Base-by-base conservation (phyloP, 306 rosid genomes). In the Castanospermum australe region DNA sequence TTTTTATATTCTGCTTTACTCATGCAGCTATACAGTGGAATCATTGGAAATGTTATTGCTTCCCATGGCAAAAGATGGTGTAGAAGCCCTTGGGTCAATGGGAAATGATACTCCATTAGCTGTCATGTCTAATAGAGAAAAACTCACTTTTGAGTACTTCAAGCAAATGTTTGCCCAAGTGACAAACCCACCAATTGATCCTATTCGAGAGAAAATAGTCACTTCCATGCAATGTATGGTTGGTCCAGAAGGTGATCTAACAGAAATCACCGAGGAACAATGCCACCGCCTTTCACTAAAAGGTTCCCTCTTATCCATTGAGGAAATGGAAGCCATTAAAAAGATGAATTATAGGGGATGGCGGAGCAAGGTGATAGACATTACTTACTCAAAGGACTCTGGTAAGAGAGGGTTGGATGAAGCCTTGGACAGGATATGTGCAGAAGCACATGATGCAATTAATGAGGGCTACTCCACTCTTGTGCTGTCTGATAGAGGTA, bases 121-220 rank as follows among this genome's bases (percentile, higher is more conserved):
- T 83, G 96, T 96, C 64, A 96, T 96, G 97, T 96, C 99, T 82
- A 87, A 83, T 4, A 88, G 97, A 80, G 97, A 93, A 65, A 96
- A 96, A 76, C 94, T 96, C 55, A 89, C 97, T 45, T 96, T 96
- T 33, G 96, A 96, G 87, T 96, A 96, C 82, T 93, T 96, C 89
- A 96, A 96, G 89, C 98, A 96, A 83, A 89, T 96, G 98, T 96
- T 96, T 72, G 99, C 99, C 73, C 99, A 96, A 82, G 99, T 96
- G 39, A 96, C 99, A 67, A 96, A 96, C 85, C 99, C 99, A 67
- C 99, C 99, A 10, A 96, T 96, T 47, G 99, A 96, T 81, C 98
- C 99, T 72, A 96, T 96, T 28, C 85, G 99, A 73, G 98, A 96
- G 91, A 90, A 93, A 90, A 91, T 96, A 47, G 99, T 96, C 81